Evolutionary conservation across 805 yeast genomes (phyloP).

Genomic region (Kuraishia cidri): DNA sequence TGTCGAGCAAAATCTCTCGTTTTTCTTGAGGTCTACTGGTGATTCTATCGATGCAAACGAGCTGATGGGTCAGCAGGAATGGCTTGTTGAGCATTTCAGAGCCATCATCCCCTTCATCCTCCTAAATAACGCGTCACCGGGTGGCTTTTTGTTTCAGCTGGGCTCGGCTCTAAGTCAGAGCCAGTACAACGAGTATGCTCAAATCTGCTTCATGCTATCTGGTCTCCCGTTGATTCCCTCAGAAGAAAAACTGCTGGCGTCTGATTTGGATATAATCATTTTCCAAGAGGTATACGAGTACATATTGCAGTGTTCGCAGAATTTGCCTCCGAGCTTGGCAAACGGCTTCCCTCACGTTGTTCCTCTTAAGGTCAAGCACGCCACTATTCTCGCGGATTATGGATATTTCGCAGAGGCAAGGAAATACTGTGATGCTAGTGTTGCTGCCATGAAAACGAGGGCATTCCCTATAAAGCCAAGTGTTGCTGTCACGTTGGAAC

Average conservation of each 20-base stretch:
- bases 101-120: slow-evolving; percentile 19
- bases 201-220: slow-evolving; percentile 22
- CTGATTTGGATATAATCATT: slow-evolving; percentile 33
- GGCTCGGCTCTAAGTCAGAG: slow-evolving; percentile 24
- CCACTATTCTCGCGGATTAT: slow-evolving; percentile 58
- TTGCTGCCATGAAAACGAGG: slow-evolving; percentile 27
- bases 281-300: slow-evolving; percentile 70
- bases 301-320: slow-evolving; percentile 20
- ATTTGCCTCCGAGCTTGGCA: slow-evolving; percentile 22
- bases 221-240: slow-evolving; percentile 17
- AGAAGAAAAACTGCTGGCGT: slow-evolving; percentile 6
- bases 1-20: slow-evolving; percentile 15
- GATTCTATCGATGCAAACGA: slow-evolving; percentile 2
- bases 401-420: slow-evolving; percentile 54
- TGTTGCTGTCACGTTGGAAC: slow-evolving; percentile 21
- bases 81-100: slow-evolving; percentile 18
- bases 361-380: slow-evolving; percentile 57
- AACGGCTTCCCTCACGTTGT: slow-evolving; percentile 40
- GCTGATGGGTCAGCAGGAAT: slow-evolving; percentile 8
- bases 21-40: slow-evolving; percentile 16
- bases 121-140: slow-evolving; percentile 14
- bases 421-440: slow-evolving; percentile 47
- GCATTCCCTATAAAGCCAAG: slow-evolving; percentile 22
- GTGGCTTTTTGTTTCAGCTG: slow-evolving; percentile 14
- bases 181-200: slow-evolving; percentile 30